These are phyloP conservation scores for Cyberlindnera maritima DNA, from an alignment of 805 yeast genomes.

Conservation along the genomic window DNA sequence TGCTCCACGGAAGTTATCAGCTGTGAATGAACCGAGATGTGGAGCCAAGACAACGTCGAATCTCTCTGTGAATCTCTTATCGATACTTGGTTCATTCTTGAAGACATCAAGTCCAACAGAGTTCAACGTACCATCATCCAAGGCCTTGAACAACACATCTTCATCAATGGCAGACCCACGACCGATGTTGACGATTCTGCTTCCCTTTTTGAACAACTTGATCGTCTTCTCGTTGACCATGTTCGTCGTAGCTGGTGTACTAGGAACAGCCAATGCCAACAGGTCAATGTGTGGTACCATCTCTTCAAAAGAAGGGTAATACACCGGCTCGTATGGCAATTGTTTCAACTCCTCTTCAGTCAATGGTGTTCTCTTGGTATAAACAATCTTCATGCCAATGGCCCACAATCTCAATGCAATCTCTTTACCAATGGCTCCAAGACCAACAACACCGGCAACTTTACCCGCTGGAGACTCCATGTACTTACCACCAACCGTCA, in stretches of 20 bases:
- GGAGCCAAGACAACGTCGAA: conserved; percentile 69
- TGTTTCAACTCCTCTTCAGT: conserved; percentile 31
- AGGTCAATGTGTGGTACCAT: conserved; percentile 46
- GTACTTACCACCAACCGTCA: conserved; percentile 43
- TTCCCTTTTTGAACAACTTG: conserved; percentile 45
- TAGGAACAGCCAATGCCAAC: conserved; percentile 64
- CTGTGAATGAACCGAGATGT: conserved; percentile 68
- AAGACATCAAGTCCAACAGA: conserved; percentile 74
- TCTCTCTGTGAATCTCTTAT: conserved; percentile 48
- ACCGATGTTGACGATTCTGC: conserved; percentile 69
- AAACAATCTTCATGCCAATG: conserved; percentile 64
- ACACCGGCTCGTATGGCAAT: conserved; percentile 46
- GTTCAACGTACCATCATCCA: conserved; percentile 56
- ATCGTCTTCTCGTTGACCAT: conserved; percentile 49
- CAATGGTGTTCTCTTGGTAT: conserved; percentile 52
- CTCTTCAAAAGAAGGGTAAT: conserved; percentile 42
- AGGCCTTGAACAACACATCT: conserved; percentile 54
- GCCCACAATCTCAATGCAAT: conserved; percentile 52
- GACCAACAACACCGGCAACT: conserved; percentile 62
- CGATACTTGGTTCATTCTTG: conserved; percentile 57
- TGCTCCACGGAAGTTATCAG: conserved; percentile 50
- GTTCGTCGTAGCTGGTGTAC: conserved; percentile 52
- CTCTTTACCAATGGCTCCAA: conserved; percentile 68
- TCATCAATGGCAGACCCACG: conserved; percentile 69
- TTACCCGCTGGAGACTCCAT: conserved; percentile 54